Percentiles rank a stretch among this genome's conserved stretches.
phyloP scores from a whole-genome alignment of 768 basidiomycete species.

The Filobasidium wieringae region DNA sequence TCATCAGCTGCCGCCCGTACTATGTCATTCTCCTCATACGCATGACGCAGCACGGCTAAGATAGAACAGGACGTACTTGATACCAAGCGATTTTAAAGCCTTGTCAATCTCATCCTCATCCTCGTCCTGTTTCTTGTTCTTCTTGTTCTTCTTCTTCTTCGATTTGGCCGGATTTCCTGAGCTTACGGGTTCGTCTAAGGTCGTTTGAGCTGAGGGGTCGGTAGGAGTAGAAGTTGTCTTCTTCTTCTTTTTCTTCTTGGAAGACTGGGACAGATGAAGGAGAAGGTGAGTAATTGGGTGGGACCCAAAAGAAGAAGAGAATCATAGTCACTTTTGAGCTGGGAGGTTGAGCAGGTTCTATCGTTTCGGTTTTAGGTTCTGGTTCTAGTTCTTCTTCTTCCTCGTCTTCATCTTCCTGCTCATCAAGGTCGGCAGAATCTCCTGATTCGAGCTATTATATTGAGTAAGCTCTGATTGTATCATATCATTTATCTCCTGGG shows the following conservation, averaged over 20 bases:
- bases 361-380: constrained; percentile 22
- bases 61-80: constrained; percentile 46
- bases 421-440: constrained; percentile 18
- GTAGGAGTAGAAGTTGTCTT: constrained; percentile 64
- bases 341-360: constrained; percentile 1
- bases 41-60: not conserved
- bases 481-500: not conserved
- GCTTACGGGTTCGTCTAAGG: constrained; percentile 41
- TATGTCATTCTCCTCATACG: no score
- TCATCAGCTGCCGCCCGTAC: no score
- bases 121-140: constrained; percentile 20
- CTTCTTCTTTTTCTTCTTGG: constrained; percentile 49
- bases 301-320: not conserved
- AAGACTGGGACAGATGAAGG: constrained; percentile 4
- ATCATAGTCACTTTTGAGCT: constrained; percentile 20
- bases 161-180: not conserved
- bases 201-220: constrained; percentile 53
- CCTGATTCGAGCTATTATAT: constrained; percentile 9
- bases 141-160: constrained; percentile 48
- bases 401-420: constrained; percentile 22
- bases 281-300: not conserved
- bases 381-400: constrained; percentile 6
- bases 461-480: no score
- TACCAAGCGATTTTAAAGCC: constrained; percentile 69
- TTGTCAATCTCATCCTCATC: constrained; percentile 64